Evolutionary conservation across 176 grass and related monocot genomes (phyloP), one percentile per base, ranked within the genome.

Genomic region (Urochloa ruziziensis): DNA sequence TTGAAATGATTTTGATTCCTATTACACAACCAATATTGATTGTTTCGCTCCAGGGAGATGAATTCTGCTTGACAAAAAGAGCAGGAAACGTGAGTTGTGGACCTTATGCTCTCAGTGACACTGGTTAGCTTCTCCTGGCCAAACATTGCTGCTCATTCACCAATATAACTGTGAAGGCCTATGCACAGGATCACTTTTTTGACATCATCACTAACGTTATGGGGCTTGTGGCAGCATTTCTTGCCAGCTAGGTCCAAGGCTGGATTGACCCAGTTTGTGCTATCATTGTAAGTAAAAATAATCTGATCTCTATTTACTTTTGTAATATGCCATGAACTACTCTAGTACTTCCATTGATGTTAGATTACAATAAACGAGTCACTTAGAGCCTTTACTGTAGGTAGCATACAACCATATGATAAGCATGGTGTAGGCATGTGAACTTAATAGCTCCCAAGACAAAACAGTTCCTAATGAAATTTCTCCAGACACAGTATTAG

Each of bases 141-240:
- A 40, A 8, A 40, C 10, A 10, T 40, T 40, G 39, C 39, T 9
- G 6, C 39, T 40, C 39, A 40, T 40, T 40, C 39, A 40, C 39
- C 39, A 10, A 40, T 0, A 6, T 8, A 40, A 40, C 6, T 40
- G 10, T 40, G 39, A 40, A 40, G 39, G 39, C 39, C 39, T 40
- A 40, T 40, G 39, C 39, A 40, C 39, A 40, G 5, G 39, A 40
- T n/a, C n/a, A 40, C 39, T 97, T 70, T 97, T 97, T 58, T 95
- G 83, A 97, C 46, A 85, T 91, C 1, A 90, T 94, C 60, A 92
- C 90, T n/a, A 87, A 92, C 10, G 39, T 90, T 30, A 93, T 93
- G 71, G 94, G 94, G 49, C 81, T 93, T 58, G 83, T 90, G 34
- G 89, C 85, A 1, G 80, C 83, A 33, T 76, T 94, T 75, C 80